Percentiles rank a stretch among this genome's conserved stretches.
phyloP scores from a whole-genome alignment of 331 rosid genomes.

The Prunus yedoensis region DNA sequence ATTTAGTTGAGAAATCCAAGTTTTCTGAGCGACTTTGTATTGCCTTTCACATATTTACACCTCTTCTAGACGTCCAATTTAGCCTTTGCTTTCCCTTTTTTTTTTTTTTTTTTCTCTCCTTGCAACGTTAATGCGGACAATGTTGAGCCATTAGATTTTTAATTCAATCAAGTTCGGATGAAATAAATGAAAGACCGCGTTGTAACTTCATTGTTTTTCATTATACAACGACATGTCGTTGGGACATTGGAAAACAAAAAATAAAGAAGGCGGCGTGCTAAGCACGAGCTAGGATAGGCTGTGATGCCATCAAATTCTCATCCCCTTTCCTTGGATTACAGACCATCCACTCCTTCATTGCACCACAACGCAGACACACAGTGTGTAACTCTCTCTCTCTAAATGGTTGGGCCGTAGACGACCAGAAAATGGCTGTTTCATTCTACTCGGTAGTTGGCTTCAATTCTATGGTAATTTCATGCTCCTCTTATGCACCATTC shows the following conservation, averaged over 20 bases:
- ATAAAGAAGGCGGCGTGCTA: neutral
- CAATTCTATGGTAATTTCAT: slow-evolving; percentile 44
- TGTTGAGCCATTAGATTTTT: too few relatives aligned
- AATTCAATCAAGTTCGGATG: too few relatives aligned
- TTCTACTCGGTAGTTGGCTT: slow-evolving; percentile 46
- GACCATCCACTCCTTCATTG: slow-evolving; percentile 15
- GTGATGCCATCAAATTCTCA: slow-evolving; percentile 10
- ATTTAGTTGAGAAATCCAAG: too few relatives aligned
- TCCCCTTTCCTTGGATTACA: slow-evolving; percentile 19
- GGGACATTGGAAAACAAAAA: neutral
- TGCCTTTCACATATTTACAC: too few relatives aligned
- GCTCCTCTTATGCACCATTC: slow-evolving; percentile 3
- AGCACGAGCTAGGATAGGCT: slow-evolving; percentile 26
- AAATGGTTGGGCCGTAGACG: slow-evolving; percentile 45
- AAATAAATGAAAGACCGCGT: too few relatives aligned
- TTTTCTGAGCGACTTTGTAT: too few relatives aligned
- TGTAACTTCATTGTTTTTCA: too few relatives aligned
- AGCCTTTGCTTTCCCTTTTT: too few relatives aligned
- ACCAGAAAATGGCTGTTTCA: slow-evolving; percentile 50
- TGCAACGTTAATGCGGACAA: too few relatives aligned
- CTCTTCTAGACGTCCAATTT: too few relatives aligned
- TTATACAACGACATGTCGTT: neutral
- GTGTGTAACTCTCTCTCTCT: neutral
- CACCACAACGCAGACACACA: slow-evolving; percentile 1
- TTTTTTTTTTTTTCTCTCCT: too few relatives aligned